Conservation (phyloP, 345 rosid species). For the Noccaea bulbosa region DNA sequence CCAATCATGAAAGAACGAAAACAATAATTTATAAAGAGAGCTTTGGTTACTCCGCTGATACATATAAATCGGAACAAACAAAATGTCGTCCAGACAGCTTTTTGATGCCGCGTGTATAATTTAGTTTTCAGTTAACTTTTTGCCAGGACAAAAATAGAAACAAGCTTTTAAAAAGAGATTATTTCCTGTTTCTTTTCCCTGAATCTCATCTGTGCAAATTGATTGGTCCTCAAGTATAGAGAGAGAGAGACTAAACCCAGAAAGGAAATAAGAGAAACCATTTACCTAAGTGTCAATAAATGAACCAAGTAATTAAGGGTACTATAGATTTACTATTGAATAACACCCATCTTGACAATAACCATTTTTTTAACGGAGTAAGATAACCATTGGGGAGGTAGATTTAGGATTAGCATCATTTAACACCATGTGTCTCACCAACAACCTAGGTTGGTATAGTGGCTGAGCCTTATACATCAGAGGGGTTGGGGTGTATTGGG, state of each 20-base stretch:
- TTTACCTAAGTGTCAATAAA: not conserved
- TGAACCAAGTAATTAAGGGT: not conserved
- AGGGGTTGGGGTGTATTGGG: too few relatives aligned
- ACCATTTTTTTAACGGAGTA: not conserved
- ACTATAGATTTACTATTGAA: not conserved
- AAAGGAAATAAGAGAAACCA: not conserved
- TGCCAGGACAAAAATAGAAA: not conserved
- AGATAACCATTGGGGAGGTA: not conserved
- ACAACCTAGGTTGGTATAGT: too few relatives aligned
- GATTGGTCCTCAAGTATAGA: not conserved
- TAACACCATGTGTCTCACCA: too few relatives aligned
- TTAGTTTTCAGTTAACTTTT: too few relatives aligned
- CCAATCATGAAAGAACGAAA: not conserved
- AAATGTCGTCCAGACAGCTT: not conserved
- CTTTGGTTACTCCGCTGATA: constrained; percentile 20
- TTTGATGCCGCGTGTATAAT: too few relatives aligned
- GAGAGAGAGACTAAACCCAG: not conserved
- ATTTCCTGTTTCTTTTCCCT: not conserved
- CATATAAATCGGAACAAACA: not conserved
- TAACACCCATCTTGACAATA: not conserved
- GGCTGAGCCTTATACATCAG: too few relatives aligned
- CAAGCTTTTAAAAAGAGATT: not conserved
- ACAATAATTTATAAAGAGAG: not conserved
- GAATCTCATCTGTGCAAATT: constrained; percentile 1
- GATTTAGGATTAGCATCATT: not conserved